These are phyloP conservation scores for Diaporthe australafricana DNA, from an alignment of 2,329 filamentous ascomycete genomes.

Conservation along the genomic window DNA sequence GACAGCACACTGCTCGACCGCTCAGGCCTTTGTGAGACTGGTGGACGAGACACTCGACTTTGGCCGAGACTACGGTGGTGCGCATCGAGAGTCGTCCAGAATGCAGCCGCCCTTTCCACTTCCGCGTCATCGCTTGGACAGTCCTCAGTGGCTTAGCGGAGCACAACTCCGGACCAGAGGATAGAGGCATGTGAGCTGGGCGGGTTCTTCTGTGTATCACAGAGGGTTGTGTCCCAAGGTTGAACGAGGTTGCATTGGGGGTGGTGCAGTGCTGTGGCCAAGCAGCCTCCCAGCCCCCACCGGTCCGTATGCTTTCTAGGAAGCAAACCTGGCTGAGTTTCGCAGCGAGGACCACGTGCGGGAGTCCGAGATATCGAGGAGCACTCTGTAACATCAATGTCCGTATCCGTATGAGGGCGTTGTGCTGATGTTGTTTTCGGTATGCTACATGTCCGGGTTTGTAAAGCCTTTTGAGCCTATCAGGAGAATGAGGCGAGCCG, in stretches of 20 bases:
- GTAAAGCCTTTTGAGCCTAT: constrained; percentile 24
- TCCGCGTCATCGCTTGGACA: constrained; percentile 13
- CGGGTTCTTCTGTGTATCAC: neutral
- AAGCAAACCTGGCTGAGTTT: neutral
- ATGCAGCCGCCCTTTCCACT: constrained; percentile 14
- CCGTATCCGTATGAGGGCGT: neutral
- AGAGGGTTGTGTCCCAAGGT: constrained; percentile 10
- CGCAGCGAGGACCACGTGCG: neutral
- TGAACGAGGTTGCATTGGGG: neutral
- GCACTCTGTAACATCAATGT: neutral
- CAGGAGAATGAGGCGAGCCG: constrained; percentile 22
- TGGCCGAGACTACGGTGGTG: neutral
- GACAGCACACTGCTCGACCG: constrained; percentile 4
- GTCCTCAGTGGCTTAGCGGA: constrained; percentile 21
- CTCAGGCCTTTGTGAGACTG: constrained; percentile 24
- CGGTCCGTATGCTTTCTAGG: neutral
- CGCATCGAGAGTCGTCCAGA: constrained; percentile 11
- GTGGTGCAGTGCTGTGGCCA: constrained; percentile 3
- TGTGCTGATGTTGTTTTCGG: neutral
- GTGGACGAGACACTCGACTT: constrained; percentile 8
- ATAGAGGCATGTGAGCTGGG: constrained; percentile 9
- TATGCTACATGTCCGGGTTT: constrained; percentile 22
- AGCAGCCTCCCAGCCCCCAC: neutral
- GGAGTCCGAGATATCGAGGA: neutral
- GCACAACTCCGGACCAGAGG: constrained; percentile 1